phyloP scores from a whole-genome alignment of 2,329 filamentous ascomycete genomes.

The Microdochium nivale region DNA sequence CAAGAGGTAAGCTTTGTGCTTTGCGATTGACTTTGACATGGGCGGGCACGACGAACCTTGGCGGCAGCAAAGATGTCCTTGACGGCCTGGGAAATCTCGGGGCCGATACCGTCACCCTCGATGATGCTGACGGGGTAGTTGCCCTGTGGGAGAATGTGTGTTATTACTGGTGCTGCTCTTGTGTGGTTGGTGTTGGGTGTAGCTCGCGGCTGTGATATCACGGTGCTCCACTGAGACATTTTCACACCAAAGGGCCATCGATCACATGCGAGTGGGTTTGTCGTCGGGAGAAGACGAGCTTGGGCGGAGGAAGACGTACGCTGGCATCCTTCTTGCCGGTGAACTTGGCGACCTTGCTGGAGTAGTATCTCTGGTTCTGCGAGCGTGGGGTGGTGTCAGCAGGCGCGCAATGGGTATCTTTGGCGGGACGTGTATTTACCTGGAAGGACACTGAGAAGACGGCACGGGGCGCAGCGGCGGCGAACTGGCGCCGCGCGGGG shows the following conservation, averaged over 20 bases:
- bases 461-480: slow-evolving; percentile 58
- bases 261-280: not conserved
- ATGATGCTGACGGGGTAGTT: slow-evolving; percentile 96
- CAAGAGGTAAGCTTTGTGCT: slow-evolving; percentile 18
- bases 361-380: slow-evolving; percentile 54
- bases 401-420: slow-evolving; percentile 2
- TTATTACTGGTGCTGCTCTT: slow-evolving; percentile 10
- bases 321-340: slow-evolving; percentile 81
- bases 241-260: not conserved
- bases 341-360: slow-evolving; percentile 78
- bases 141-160: slow-evolving; percentile 48
- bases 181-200: slow-evolving; percentile 3
- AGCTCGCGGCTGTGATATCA: slow-evolving; percentile 6
- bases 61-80: slow-evolving; percentile 98
- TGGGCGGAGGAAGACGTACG: slow-evolving; percentile 45
- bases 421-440: slow-evolving; percentile 33
- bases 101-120: slow-evolving; percentile 97
- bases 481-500: slow-evolving; percentile 69
- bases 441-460: slow-evolving; percentile 40
- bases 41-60: slow-evolving; percentile 50
- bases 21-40: not conserved
- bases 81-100: slow-evolving; percentile 94
- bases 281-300: slow-evolving; percentile 2
- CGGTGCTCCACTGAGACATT: slow-evolving; percentile 12
- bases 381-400: slow-evolving; percentile 13